Evolutionary conservation across 1,284 basidiomycete genomes (phyloP).

Genomic region (Polyporus tsugae): DNA sequence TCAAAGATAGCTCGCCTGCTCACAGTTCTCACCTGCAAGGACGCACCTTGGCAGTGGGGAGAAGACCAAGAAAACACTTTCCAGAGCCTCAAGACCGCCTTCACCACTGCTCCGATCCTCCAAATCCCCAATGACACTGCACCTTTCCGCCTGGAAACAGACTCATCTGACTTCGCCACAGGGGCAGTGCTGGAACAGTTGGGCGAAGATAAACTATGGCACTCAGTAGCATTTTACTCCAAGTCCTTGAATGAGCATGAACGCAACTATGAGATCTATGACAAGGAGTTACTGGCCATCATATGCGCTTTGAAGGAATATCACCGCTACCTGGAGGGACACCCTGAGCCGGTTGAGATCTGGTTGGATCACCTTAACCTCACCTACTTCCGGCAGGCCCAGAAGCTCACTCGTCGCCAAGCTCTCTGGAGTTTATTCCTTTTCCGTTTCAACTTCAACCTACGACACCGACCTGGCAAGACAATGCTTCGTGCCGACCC

Average conservation of each 20-base stretch:
- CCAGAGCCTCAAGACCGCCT: slow-evolving; percentile 33
- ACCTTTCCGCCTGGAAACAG: neutral
- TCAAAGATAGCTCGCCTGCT: slow-evolving; percentile 41
- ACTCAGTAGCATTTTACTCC: slow-evolving; percentile 22
- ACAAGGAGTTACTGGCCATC: slow-evolving; percentile 50
- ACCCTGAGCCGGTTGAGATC: slow-evolving; percentile 20
- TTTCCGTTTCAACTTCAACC: slow-evolving; percentile 44
- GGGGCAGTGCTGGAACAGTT: slow-evolving; percentile 21
- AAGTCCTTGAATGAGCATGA: slow-evolving; percentile 12
- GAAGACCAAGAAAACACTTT: slow-evolving; percentile 37
- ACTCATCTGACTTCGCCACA: slow-evolving; percentile 19
- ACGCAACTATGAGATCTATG: slow-evolving; percentile 47
- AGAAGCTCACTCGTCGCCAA: slow-evolving; percentile 48
- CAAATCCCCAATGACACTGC: neutral
- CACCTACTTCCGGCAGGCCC: slow-evolving; percentile 44
- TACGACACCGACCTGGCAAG: slow-evolving; percentile 50
- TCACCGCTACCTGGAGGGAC: slow-evolving; percentile 42
- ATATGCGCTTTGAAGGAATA: slow-evolving; percentile 42
- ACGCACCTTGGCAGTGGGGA: slow-evolving; percentile 32
- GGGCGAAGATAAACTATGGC: slow-evolving; percentile 20
- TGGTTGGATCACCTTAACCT: slow-evolving; percentile 55
- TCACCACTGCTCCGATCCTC: neutral
- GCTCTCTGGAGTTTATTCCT: slow-evolving; percentile 50
- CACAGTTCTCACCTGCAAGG: slow-evolving; percentile 24
- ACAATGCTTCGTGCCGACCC: slow-evolving; percentile 45